Percentiles rank a stretch among this genome's conserved stretches.
Conservation (phyloP, 495 filamentous ascomycete species). For the Talaromyces nanjingensis region DNA sequence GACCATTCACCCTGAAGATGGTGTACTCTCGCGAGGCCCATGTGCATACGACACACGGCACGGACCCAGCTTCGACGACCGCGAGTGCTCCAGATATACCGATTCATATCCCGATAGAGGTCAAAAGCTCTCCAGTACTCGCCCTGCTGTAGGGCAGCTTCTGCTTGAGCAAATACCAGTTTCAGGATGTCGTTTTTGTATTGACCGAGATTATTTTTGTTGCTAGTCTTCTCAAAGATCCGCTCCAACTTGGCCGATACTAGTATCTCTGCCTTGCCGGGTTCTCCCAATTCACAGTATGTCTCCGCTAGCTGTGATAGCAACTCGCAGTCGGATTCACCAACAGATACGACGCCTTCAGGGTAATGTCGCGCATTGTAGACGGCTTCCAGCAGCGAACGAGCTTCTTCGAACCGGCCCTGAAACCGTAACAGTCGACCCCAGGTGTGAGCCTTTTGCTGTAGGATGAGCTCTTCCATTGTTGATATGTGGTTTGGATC, state of each 20-base stretch:
- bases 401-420: slow-evolving; percentile 1
- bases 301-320: background rate
- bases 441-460: background rate
- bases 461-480: slow-evolving; percentile 6
- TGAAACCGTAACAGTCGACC: background rate
- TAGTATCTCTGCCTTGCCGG: background rate
- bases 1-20: background rate
- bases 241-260: background rate
- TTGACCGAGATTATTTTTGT: background rate
- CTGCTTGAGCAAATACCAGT: background rate
- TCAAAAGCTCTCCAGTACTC: slow-evolving; percentile 1
- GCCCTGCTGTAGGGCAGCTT: background rate
- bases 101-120: background rate
- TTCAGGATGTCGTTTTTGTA: background rate
- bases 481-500: background rate
- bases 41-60: background rate
- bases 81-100: background rate
- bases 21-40: background rate
- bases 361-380: background rate
- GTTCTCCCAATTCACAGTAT: slow-evolving; percentile 1
- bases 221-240: background rate
- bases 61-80: background rate
- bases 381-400: background rate
- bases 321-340: background rate
- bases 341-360: background rate